Percentiles rank a stretch among this genome's conserved stretches.
These are phyloP conservation scores for Podaxis carcinomalis DNA, from an alignment of 768 basidiomycete genomes.

Conservation along the genomic window DNA sequence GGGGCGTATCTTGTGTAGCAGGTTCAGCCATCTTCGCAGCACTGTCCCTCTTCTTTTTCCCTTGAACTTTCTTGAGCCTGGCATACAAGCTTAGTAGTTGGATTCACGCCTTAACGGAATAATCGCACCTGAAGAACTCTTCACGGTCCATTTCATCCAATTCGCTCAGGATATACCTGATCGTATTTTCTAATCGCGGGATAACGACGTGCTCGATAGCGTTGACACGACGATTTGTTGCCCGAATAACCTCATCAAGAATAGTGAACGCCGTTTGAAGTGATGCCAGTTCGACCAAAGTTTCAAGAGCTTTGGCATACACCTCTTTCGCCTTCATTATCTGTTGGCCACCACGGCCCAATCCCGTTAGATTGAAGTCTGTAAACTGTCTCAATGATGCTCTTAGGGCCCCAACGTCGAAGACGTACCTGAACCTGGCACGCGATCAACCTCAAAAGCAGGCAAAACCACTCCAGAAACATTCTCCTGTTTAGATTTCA, in stretches of 20 bases:
- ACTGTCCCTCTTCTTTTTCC: conserved; percentile 89
- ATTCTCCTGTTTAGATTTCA: conserved; percentile 95
- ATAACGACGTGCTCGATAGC: conserved; percentile 98
- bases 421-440: conserved; percentile 69
- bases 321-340: conserved; percentile 93
- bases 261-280: conserved; percentile 98
- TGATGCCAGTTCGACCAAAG: conserved; percentile 94
- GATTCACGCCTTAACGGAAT: not conserved
- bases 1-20: conserved; percentile 23
- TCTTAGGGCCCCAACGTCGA: not conserved
- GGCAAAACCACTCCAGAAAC: conserved; percentile 96
- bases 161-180: conserved; percentile 97
- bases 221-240: conserved; percentile 98
- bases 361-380: conserved; percentile 97
- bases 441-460: conserved; percentile 89
- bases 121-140: conserved; percentile 79
- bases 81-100: not conserved
- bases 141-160: conserved; percentile 98
- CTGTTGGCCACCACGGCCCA: conserved; percentile 96
- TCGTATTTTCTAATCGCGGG: conserved; percentile 92
- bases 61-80: conserved; percentile 94
- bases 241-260: conserved; percentile 97
- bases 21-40: conserved; percentile 31
- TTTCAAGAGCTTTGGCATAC: conserved; percentile 96
- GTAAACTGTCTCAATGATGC: not conserved